Percentiles rank a stretch among this genome's conserved stretches.
Evolutionary conservation across 1,284 basidiomycete species (phyloP).

Genomic region (Malassezia obtusa): DNA sequence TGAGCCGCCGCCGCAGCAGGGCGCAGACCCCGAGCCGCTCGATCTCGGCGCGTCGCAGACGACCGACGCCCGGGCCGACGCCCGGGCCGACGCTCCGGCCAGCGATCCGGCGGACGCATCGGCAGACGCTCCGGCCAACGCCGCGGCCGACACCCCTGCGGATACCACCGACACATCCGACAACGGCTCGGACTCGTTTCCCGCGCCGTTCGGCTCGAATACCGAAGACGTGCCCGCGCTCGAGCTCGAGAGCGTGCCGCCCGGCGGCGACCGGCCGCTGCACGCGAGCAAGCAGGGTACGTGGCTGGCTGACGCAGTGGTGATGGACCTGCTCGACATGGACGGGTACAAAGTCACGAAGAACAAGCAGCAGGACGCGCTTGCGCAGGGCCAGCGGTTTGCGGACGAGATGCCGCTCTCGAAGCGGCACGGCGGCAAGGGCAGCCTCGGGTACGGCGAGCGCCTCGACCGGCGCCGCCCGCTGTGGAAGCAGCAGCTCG

Average conservation of each 20-base stretch:
- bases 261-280: conserved; percentile 11
- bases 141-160: neutral
- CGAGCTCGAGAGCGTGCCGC: neutral
- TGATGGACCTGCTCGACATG: conserved; percentile 37
- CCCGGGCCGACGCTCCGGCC: conserved; percentile 5
- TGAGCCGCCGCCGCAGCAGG: conserved; percentile 14
- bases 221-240: neutral
- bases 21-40: conserved; percentile 20
- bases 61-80: conserved; percentile 13
- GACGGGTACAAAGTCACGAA: conserved; percentile 46
- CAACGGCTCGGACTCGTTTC: conserved; percentile 24
- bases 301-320: neutral
- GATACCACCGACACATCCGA: too few species aligned
- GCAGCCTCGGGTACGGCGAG: conserved; percentile 18
- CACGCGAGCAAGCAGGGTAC: conserved; percentile 17
- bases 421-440: conserved; percentile 37
- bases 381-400: conserved; percentile 35
- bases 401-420: conserved; percentile 42
- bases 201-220: conserved; percentile 24
- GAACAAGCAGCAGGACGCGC: conserved; percentile 36
- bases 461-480: conserved; percentile 15
- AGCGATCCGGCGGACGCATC: neutral
- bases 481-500: conserved; percentile 12
- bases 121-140: neutral
- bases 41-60: conserved; percentile 24